These are phyloP conservation scores for Mitragyna speciosa DNA, from an alignment of 257 asterid species.

Conservation along the genomic window DNA sequence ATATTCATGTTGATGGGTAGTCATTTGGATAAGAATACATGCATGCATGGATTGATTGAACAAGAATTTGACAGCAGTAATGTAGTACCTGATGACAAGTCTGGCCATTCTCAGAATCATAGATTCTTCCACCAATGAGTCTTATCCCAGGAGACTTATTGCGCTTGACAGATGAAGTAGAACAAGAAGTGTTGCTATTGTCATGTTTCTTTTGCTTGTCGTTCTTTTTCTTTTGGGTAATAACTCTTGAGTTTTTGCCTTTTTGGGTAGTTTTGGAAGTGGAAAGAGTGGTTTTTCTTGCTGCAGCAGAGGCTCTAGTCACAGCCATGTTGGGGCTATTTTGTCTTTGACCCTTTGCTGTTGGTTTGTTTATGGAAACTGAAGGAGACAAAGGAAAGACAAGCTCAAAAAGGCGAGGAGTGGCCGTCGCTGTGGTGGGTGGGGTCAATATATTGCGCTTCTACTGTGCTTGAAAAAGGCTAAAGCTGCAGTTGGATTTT, in stretches of 20 bases:
- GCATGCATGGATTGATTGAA: neutral
- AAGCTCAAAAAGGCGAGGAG: too few species aligned
- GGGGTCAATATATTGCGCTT: neutral
- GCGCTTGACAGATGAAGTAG: neutral
- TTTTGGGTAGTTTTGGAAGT: neutral
- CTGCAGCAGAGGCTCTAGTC: neutral
- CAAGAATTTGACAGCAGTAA: neutral
- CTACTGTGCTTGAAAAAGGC: too few species aligned
- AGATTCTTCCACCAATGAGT: slow-evolving; percentile 8
- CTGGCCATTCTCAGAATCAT: slow-evolving; percentile 28
- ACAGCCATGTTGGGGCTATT: neutral
- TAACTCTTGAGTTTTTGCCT: neutral
- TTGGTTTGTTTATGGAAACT: neutral
- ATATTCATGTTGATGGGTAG: too few species aligned
- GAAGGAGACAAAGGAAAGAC: neutral
- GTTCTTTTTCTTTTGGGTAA: neutral
- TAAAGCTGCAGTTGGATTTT: too few species aligned
- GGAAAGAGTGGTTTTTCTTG: neutral
- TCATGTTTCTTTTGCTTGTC: too few species aligned
- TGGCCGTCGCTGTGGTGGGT: neutral
- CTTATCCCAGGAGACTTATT: slow-evolving; percentile 18
- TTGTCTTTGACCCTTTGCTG: neutral
- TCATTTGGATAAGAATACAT: neutral
- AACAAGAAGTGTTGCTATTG: neutral
- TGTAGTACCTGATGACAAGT: slow-evolving; percentile 28